A percentile compares a stretch with the other conserved stretches of the same genome.
Conservation (phyloP, 75 land plant species). For the Cupressus sempervirens region DNA sequence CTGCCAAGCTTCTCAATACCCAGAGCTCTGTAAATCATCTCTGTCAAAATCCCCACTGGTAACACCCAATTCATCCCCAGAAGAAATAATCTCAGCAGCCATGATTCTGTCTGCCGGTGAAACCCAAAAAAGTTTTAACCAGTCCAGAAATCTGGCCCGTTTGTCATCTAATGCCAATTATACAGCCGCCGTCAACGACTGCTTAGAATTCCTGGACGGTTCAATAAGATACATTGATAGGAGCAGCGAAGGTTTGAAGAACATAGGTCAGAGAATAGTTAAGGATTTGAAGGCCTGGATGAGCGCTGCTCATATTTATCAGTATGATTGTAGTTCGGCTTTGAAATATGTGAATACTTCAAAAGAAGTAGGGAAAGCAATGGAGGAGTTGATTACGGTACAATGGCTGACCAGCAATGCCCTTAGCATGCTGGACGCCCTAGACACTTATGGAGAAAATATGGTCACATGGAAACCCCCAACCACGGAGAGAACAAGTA, state of each 20-base stretch:
- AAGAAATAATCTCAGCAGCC: constrained; percentile 8
- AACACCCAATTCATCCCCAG: neutral
- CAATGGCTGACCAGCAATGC: constrained; percentile 31
- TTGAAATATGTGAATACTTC: constrained; percentile 17
- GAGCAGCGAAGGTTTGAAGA: neutral
- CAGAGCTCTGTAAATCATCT: constrained; percentile 1
- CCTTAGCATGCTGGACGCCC: constrained; percentile 39
- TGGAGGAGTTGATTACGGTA: constrained; percentile 3
- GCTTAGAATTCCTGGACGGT: constrained; percentile 27
- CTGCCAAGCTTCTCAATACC: constrained; percentile 13
- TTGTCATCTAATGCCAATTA: constrained; percentile 15
- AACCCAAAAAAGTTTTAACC: neutral
- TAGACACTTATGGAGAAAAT: constrained; percentile 24
- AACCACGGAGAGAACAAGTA: constrained; percentile 7
- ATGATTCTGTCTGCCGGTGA: neutral
- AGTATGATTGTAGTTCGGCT: constrained; percentile 32
- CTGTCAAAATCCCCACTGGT: neutral
- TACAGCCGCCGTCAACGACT: constrained; percentile 31
- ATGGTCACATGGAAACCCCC: constrained; percentile 36
- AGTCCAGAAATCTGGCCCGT: too few relatives aligned
- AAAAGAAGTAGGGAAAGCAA: neutral
- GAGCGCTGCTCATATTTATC: constrained; percentile 29
- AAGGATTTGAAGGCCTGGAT: constrained; percentile 43
- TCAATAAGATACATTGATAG: constrained; percentile 16
- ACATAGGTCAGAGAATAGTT: neutral